phyloP scores from a whole-genome alignment of 495 filamentous ascomycete genomes.

The Penicillium cataractarum region DNA sequence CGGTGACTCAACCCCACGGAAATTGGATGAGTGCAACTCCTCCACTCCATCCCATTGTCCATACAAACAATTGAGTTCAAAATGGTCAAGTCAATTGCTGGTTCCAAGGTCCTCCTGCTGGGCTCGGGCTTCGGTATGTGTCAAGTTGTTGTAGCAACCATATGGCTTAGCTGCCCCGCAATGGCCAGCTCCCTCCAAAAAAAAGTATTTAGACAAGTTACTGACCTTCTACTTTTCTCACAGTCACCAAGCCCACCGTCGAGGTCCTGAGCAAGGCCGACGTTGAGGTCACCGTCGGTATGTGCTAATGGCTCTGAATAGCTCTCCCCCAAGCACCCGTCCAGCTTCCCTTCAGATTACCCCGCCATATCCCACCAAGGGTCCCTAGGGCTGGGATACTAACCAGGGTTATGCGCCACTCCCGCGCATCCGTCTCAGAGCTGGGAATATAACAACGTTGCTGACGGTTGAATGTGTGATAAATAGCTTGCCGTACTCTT shows the following conservation, averaged over 20 bases:
- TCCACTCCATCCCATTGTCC: conserved; percentile 17
- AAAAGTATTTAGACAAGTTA: conserved; percentile 14
- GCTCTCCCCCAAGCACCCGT: neutral
- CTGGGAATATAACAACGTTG: neutral
- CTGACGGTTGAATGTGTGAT: conserved; percentile 10
- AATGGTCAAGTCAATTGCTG: conserved; percentile 44
- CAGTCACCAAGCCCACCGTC: conserved; percentile 75
- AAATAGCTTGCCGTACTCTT: conserved; percentile 81
- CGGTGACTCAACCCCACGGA: conserved; percentile 26
- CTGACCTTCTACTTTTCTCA: conserved; percentile 18
- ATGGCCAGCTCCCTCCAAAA: conserved; percentile 14
- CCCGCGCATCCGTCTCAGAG: neutral
- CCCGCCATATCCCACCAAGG: conserved; percentile 13
- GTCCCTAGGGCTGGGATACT: neutral
- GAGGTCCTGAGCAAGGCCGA: conserved; percentile 74
- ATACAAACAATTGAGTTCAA: conserved; percentile 29
- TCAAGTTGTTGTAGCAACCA: neutral
- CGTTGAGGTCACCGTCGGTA: conserved; percentile 83
- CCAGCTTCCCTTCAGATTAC: conserved; percentile 7
- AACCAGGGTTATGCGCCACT: conserved; percentile 1
- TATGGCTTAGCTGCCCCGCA: conserved; percentile 35
- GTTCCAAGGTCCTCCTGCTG: conserved; percentile 68
- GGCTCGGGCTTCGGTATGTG: conserved; percentile 71
- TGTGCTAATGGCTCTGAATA: conserved; percentile 29
- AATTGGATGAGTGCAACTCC: neutral